Base-by-base conservation (phyloP, 73 alveolate species). In the Stentor coeruleus region DNA sequence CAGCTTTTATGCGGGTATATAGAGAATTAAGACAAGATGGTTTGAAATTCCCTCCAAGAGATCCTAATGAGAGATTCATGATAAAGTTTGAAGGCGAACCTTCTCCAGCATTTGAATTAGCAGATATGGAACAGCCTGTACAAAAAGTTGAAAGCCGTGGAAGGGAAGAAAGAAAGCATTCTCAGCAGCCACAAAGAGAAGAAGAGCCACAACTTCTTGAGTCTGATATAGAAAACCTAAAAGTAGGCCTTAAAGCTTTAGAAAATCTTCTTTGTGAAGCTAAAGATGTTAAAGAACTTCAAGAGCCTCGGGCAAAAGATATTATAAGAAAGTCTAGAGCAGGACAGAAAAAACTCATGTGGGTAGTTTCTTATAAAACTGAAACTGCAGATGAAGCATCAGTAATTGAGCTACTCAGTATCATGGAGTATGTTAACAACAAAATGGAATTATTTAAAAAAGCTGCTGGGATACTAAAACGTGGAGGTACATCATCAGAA, bases 101-200 rank as follows among this genome's bases (percentile, higher is more conserved):
- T 81, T 88, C 94, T 2, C 96, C 96, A 0, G 88, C 88, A 89
- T 91, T 88, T 72, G 92, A 85, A 20, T 79, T 81, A 42, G 85
- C 90, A 1, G 94, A 85, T 35, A 39, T 33, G 73, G 84, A 39
- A 60, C 72, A 36, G 26, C 72, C 82, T 36, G 6, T 33, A 35
- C 15, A 76, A 42, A 26, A 77, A 35, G 82, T 58, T 2, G 39
- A 30, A 1, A 31, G 35, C 2, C 73, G 73, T 20, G 73, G 73
- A n/a, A n/a, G 15, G 15, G 73, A 57, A n/a, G 73, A 57, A 57
- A n/a, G n/a, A n/a, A n/a, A n/a, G n/a, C n/a, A n/a, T n/a, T n/a
- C n/a, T n/a, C n/a, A 55, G n/a, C 20, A 55, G n/a, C 20, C 26
- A 15, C 15, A 55, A 55, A 55, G 72, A 55, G 73, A 57, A n/a